These are phyloP conservation scores for Penicillium polonicum DNA, from an alignment of 2,329 filamentous ascomycete species.

Conservation along the genomic window DNA sequence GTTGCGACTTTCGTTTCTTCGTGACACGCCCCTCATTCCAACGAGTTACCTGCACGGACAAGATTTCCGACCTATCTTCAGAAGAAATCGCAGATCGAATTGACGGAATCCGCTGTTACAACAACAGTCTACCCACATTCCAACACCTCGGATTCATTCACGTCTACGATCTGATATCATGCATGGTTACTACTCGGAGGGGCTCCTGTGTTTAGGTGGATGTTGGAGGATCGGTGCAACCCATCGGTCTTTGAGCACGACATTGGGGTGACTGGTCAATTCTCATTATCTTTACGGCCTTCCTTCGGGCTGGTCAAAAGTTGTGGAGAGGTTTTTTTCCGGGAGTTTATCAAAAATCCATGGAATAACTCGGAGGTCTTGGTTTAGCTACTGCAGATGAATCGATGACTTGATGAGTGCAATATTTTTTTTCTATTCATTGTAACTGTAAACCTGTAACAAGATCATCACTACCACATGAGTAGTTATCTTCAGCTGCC, in stretches of 20 bases:
- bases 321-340: constrained; percentile 38
- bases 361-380: constrained; percentile 26
- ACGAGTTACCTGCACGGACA: constrained; percentile 23
- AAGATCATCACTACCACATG: neutral
- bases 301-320: constrained; percentile 21
- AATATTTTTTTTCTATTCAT: neutral
- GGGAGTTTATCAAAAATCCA: constrained; percentile 37
- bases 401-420: constrained; percentile 27
- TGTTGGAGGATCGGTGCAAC: constrained; percentile 30
- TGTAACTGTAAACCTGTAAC: constrained; percentile 1
- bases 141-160: constrained; percentile 33
- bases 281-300: constrained; percentile 22
- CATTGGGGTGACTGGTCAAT: constrained; percentile 40
- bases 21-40: constrained; percentile 26
- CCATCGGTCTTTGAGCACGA: constrained; percentile 18
- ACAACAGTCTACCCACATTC: constrained; percentile 20
- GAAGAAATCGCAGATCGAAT: constrained; percentile 20
- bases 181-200: constrained; percentile 29
- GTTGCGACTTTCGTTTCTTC: constrained; percentile 33
- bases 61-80: constrained; percentile 17
- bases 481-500: neutral
- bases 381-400: constrained; percentile 29
- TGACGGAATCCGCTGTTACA: constrained; percentile 34
- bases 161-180: constrained; percentile 30
- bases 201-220: constrained; percentile 37